These are phyloP conservation scores for Mucor circinelloides DNA, from an alignment of 371 early-diverging fungal species.

Conservation along the genomic window DNA sequence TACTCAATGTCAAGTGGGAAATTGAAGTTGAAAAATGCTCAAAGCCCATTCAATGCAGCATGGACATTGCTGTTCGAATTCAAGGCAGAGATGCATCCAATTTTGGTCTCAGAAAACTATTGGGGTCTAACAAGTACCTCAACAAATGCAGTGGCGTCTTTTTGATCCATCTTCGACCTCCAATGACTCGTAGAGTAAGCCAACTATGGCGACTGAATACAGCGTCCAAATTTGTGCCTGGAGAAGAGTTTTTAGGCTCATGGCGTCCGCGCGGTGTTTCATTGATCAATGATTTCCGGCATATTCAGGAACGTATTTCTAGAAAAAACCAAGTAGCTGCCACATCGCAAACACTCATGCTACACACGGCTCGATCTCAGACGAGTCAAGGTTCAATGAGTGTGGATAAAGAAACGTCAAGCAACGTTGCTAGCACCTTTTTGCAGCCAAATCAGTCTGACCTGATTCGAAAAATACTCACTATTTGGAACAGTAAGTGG, in stretches of 20 bases:
- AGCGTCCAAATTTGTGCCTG: constrained; percentile 74
- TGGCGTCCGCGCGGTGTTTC: constrained; percentile 82
- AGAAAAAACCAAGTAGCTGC: constrained; percentile 40
- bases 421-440: neutral
- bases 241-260: constrained; percentile 72
- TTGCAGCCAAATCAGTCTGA: constrained; percentile 24
- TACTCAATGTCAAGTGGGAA: constrained; percentile 62
- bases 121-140: constrained; percentile 39
- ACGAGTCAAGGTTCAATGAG: constrained; percentile 28
- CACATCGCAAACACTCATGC: constrained; percentile 32
- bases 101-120: constrained; percentile 44
- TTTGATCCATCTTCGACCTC: constrained; percentile 59
- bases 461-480: constrained; percentile 41
- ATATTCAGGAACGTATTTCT: constrained; percentile 42
- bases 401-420: neutral
- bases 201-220: constrained; percentile 80
- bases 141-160: constrained; percentile 58
- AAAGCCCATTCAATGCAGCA: constrained; percentile 59
- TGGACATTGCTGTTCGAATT: constrained; percentile 68
- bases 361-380: constrained; percentile 28
- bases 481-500: constrained; percentile 53
- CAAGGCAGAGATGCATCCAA: constrained; percentile 51
- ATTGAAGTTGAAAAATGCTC: constrained; percentile 64
- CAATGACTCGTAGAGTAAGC: constrained; percentile 57
- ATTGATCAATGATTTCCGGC: constrained; percentile 62